Base-by-base conservation (phyloP, 2,329 filamentous ascomycete species). In the Colletotrichum sidae region DNA sequence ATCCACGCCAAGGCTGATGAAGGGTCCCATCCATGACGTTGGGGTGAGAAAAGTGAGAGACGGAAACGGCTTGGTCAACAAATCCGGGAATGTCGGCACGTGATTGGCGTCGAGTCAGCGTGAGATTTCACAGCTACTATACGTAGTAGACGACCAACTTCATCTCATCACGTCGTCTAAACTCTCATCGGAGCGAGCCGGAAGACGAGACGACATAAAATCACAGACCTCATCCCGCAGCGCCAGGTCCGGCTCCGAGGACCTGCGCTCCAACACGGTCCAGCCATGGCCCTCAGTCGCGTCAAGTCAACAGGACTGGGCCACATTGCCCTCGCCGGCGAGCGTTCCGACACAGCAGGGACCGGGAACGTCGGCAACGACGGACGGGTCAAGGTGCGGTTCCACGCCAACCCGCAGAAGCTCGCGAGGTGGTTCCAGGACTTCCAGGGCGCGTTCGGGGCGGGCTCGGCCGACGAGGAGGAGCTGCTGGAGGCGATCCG, bases 351-450 rank as follows among this genome's bases (percentile, higher is more conserved):
- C 8, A 61, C 62, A 34, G 64, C 68, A 25, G 70, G 70, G 2
- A 69, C 74, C 10, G 72, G 72, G 50, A 70, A 70, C 47, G 73
- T 75, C 55, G 70, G 69, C 33, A 67, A 56, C 7, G 75, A 76
- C 53, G 74, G 74, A 34, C 74, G 75, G 59, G 74, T 76, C 64
- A 67, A 72, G 12, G 67, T 76, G 15, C 70, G 74, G 13, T 75
- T 76, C 42, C 74, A 76, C 59, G 64, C 70, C 13, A 75, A 72
- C 34, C 68, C 73, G 4, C 45, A 72, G 37, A 69, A 69, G 12
- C 51, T 76, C 8, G 69, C 69, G 5, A 60, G 59, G 1, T 76
- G 75, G 74, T 73, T 70, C 51, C 67, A 68, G 8, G 69, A 67
- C 17, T 68, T 70, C n/a, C 68, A 73, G 13, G 50, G 39, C 9